phyloP scores from a whole-genome alignment of 495 filamentous ascomycete genomes.

The Hypoxylon subgilvum region DNA sequence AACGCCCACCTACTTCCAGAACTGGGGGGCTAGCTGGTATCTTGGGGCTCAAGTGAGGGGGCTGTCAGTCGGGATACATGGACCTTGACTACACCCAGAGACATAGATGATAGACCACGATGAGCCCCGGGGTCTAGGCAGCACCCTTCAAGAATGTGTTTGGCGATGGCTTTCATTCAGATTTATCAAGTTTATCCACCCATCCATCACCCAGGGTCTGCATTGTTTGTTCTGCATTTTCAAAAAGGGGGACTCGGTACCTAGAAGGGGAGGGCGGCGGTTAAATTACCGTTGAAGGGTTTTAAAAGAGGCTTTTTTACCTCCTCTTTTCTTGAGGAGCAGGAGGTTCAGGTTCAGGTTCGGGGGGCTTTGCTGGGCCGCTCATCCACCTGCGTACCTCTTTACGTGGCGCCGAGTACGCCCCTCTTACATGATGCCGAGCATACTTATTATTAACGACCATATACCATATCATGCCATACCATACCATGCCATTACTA shows the following conservation, averaged over 20 bases:
- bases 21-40: constrained; percentile 12
- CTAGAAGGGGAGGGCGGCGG: neutral
- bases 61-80: constrained; percentile 1
- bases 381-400: too few species aligned
- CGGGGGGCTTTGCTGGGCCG: too few species aligned
- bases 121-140: neutral
- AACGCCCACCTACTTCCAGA: constrained; percentile 8
- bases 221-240: constrained; percentile 25
- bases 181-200: neutral
- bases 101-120: constrained; percentile 17
- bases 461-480: too few species aligned
- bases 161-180: constrained; percentile 1
- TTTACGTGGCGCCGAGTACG: too few species aligned
- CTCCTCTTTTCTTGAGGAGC: constrained; percentile 7
- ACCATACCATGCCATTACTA: too few species aligned
- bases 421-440: too few species aligned
- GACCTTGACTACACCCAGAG: neutral
- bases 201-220: neutral
- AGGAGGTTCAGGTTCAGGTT: neutral
- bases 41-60: constrained; percentile 25
- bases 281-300: constrained; percentile 13
- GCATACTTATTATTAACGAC: too few species aligned
- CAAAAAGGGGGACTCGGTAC: constrained; percentile 9
- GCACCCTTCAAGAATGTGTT: neutral
- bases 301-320: constrained; percentile 9